Conservation (phyloP, 1,284 basidiomycete species). For the Ustilago loliicola region DNA sequence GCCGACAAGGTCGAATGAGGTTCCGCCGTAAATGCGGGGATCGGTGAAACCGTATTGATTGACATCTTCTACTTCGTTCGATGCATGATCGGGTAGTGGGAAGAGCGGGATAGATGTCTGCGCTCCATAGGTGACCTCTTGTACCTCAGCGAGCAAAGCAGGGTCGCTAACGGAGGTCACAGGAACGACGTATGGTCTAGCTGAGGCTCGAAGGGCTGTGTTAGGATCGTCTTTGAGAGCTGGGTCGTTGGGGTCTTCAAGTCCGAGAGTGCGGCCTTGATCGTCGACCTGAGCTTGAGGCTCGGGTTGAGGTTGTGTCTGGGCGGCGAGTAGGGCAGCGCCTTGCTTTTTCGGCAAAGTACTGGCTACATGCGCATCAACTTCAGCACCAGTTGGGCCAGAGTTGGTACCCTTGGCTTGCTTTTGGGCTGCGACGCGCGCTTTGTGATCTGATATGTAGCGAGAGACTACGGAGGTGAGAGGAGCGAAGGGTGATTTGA, state of each 20-base stretch:
- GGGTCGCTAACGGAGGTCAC: constrained; percentile 20
- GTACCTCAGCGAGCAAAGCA: constrained; percentile 18
- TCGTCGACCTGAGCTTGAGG: constrained; percentile 22
- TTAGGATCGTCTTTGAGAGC: constrained; percentile 39
- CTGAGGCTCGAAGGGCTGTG: constrained; percentile 11
- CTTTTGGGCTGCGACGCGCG: constrained; percentile 28
- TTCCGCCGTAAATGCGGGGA: constrained; percentile 55
- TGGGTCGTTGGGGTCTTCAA: constrained; percentile 53
- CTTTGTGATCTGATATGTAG: constrained; percentile 32
- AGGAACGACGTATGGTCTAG: constrained; percentile 14
- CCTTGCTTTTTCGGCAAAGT: constrained; percentile 30
- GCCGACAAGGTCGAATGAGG: constrained; percentile 47
- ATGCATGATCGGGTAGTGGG: constrained; percentile 1
- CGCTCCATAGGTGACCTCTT: constrained; percentile 18
- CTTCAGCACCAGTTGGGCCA: constrained; percentile 40
- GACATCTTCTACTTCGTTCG: constrained; percentile 4
- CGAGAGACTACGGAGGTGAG: constrained; percentile 22
- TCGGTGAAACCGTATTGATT: constrained; percentile 55
- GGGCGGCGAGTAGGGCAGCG: neutral
- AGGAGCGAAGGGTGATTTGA: constrained; percentile 21
- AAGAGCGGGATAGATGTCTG: constrained; percentile 40
- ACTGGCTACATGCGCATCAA: constrained; percentile 44
- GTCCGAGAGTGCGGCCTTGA: constrained; percentile 37
- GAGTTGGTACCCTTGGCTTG: constrained; percentile 31
- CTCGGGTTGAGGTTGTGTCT: neutral